Base-by-base conservation (phyloP, 2,329 filamentous ascomycete species). In the Calonectria hongkongensis region DNA sequence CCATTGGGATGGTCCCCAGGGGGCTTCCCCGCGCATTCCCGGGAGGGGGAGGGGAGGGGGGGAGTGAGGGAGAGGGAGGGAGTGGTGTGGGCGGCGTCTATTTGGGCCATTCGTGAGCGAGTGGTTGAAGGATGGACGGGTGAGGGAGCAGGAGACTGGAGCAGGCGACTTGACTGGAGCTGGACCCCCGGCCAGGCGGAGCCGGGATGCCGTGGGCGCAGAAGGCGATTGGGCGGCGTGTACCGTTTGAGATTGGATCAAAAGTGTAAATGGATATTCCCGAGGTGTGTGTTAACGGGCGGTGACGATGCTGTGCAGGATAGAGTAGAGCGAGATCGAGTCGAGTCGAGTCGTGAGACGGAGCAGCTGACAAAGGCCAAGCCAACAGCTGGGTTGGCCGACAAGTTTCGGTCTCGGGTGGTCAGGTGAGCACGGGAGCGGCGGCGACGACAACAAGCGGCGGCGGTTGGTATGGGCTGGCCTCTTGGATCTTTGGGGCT, bases 1-100 rank as follows among this genome's bases (percentile, higher is more conserved):
- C 81, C 80, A 81, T 82, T 76, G 72, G 76, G 73, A 72, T 47
- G 64, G 62, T 62, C 51, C 56, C 27, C 33, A 45, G 63, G 63
- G 60, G 39, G 47, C 33, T 75, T 75, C 77, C 77, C 74, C 76
- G 76, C 76, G 74, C 60, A 68, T 54, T 41, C 30, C 36, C 36
- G 50, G 66, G 21, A 48, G 9, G 41, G 39, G 54, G 66, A 18
- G 41, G 8, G 41, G 39, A 47, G 63, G 41, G 51, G 33, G 54
- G 54, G 54, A 25, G 67, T 68, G 68, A 21, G 21, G 21, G 67
- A 30, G 50, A 47, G 39, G 41, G 16, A 50, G 36, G 33, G 33
- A 21, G 47, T 36, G 47, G 33, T 54, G 30, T 39, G 47, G 48
- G 47, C 48, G 63, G 47, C 63, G 48, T 51, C 45, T 51, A 50